Conservation (phyloP, 345 rosid species). For the Psidium friedrichsthalianum region DNA sequence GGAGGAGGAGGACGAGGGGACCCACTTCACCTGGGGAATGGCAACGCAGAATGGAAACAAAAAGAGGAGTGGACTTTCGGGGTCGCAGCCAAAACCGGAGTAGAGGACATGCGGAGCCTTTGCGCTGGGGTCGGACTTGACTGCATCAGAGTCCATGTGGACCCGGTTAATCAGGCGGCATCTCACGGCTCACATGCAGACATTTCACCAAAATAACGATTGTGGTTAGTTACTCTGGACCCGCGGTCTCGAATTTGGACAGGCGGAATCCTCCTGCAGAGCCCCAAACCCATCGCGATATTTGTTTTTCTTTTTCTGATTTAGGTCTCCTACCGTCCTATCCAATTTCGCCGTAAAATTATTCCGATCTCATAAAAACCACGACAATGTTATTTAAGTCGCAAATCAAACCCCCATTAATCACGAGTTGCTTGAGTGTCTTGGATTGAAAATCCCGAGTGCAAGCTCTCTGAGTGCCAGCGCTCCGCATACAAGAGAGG, state of each 20-base stretch:
- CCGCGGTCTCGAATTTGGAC: not conserved
- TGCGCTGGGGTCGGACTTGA: slow-evolving; percentile 15
- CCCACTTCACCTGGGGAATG: not conserved
- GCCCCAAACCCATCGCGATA: not conserved
- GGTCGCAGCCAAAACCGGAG: slow-evolving; percentile 15
- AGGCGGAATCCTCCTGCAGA: accelerated
- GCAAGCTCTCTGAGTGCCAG: no score
- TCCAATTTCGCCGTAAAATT: no score
- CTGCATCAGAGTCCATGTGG: not conserved
- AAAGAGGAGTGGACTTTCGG: slow-evolving; percentile 41
- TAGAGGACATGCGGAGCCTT: slow-evolving; percentile 35
- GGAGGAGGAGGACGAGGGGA: not conserved
- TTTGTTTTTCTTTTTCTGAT: no score
- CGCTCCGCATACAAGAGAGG: no score
- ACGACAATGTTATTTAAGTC: no score
- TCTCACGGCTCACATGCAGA: not conserved
- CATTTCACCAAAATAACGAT: not conserved
- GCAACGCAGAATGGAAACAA: not conserved
- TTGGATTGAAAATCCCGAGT: no score
- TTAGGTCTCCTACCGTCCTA: no score
- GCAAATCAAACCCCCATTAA: no score
- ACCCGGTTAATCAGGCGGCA: not conserved
- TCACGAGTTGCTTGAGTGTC: no score
- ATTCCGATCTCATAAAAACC: no score
- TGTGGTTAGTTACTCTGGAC: not conserved